Evolutionary conservation across 768 basidiomycete genomes (phyloP).

Genomic region (Dentipellis sp.): DNA sequence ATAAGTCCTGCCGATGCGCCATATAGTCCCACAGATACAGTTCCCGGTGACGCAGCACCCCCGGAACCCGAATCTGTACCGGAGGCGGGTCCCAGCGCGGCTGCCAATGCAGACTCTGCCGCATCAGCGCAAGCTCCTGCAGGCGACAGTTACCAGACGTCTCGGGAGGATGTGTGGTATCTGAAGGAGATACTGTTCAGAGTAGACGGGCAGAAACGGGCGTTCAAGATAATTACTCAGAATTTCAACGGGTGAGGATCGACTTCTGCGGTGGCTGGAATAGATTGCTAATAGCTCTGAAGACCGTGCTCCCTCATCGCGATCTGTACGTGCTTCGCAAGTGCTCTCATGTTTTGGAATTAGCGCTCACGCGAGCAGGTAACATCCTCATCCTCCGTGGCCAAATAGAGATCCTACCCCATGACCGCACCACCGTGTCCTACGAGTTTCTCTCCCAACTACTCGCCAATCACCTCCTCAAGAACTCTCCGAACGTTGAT

Average conservation of each 20-base stretch:
- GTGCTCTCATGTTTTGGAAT: not conserved
- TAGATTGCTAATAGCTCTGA: not conserved
- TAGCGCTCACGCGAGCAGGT: constrained; percentile 32
- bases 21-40: no score
- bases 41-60: no score
- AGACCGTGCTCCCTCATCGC: constrained; percentile 92
- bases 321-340: constrained; percentile 47
- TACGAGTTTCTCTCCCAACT: constrained; percentile 82
- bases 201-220: constrained; percentile 19
- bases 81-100: no score
- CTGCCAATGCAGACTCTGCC: no score
- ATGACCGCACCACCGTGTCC: constrained; percentile 57
- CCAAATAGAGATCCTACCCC: constrained; percentile 64
- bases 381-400: constrained; percentile 87
- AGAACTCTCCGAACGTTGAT: constrained; percentile 45
- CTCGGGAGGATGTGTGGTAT: constrained; percentile 58
- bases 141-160: not conserved
- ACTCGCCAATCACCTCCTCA: constrained; percentile 74
- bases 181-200: constrained; percentile 59
- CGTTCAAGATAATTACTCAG: constrained; percentile 65
- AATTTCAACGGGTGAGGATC: constrained; percentile 70
- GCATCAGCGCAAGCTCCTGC: not conserved
- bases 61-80: no score
- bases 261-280: not conserved
- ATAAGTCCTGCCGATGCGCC: no score